A percentile compares a stretch with the other conserved stretches of the same genome.
These are phyloP conservation scores for Pulveroboletus sp. DNA, from an alignment of 768 basidiomycete species.

Conservation along the genomic window DNA sequence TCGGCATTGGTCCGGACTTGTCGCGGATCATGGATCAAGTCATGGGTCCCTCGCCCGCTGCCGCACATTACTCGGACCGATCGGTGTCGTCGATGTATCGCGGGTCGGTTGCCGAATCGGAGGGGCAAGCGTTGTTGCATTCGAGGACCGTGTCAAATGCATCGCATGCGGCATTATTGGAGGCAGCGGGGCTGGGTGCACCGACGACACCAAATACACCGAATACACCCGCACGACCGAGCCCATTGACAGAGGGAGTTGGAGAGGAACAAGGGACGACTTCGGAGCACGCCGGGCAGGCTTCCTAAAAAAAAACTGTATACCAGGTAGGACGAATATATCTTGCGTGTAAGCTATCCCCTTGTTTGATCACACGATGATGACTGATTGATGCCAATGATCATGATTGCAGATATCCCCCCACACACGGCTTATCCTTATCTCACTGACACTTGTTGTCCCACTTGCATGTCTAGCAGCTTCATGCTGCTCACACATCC, in stretches of 20 bases:
- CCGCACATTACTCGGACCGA: conserved; percentile 19
- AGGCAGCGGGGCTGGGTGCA: conserved; percentile 20
- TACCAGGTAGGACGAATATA: too few relatives aligned
- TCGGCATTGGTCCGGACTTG: conserved; percentile 33
- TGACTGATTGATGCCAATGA: too few relatives aligned
- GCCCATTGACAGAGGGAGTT: conserved; percentile 26
- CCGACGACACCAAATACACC: not conserved
- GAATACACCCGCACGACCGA: conserved; percentile 12
- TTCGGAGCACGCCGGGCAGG: too few relatives aligned
- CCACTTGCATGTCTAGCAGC: too few relatives aligned
- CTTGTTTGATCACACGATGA: too few relatives aligned
- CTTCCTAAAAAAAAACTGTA: too few relatives aligned
- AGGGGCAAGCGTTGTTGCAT: conserved; percentile 3
- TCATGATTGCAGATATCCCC: too few relatives aligned
- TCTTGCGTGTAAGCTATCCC: too few relatives aligned
- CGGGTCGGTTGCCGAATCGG: conserved; percentile 7
- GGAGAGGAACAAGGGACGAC: not conserved
- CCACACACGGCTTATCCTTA: too few relatives aligned
- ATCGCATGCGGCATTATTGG: conserved; percentile 22
- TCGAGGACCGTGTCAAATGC: conserved; percentile 20
- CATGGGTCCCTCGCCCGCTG: conserved; percentile 38
- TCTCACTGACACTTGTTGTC: too few relatives aligned
- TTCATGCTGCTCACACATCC: too few relatives aligned
- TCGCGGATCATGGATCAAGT: conserved; percentile 46
- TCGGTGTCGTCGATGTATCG: conserved; percentile 24